Evolutionary conservation across 345 rosid species (phyloP).

Genomic region (Theobroma cacao): DNA sequence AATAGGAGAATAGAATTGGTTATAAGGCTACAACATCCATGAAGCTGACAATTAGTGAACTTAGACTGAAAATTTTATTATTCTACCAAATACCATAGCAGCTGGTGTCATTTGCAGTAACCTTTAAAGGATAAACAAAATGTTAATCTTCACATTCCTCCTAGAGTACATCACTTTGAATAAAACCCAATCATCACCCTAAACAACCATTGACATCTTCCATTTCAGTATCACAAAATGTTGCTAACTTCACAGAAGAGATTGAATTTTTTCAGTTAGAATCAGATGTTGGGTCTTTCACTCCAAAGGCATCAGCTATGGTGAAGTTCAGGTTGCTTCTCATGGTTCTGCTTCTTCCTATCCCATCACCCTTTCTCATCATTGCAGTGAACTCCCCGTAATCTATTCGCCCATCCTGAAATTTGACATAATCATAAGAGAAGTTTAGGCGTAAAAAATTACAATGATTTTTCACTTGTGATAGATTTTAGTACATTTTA

Average conservation of each 20-base stretch:
- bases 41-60: background rate
- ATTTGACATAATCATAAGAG: background rate
- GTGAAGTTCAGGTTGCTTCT: slow-evolving; percentile 69
- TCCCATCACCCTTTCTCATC: slow-evolving; percentile 77
- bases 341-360: slow-evolving; percentile 74
- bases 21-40: background rate
- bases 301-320: slow-evolving; percentile 68
- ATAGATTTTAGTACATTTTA: background rate
- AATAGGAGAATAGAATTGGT: too few relatives aligned
- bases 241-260: background rate
- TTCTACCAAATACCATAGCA: background rate
- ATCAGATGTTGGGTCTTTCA: slow-evolving; percentile 21
- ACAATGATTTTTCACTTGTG: background rate
- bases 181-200: background rate
- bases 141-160: background rate
- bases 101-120: background rate
- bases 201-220: background rate
- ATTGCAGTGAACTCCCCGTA: slow-evolving; percentile 81
- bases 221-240: background rate
- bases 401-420: slow-evolving; percentile 87
- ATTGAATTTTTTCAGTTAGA: slow-evolving; percentile 16
- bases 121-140: background rate
- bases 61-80: background rate
- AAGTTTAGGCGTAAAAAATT: background rate
- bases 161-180: background rate